These are phyloP conservation scores for Lizonia empirigonia DNA, from an alignment of 2,329 filamentous ascomycete species.

Conservation along the genomic window DNA sequence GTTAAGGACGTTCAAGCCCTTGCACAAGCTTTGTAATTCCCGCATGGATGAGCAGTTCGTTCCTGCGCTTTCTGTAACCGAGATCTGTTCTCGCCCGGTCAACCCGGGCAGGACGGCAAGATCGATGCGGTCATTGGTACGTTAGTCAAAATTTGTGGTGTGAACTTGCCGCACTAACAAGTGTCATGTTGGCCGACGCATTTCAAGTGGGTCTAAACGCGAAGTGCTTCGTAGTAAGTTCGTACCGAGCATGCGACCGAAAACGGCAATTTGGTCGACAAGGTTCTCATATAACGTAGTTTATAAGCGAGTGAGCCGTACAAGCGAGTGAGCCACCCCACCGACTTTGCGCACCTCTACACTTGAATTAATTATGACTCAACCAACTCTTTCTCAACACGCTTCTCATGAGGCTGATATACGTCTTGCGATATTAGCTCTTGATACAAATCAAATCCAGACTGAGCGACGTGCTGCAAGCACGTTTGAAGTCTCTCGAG, in stretches of 20 bases:
- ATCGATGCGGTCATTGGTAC: conserved; percentile 4
- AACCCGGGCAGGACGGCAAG: not conserved
- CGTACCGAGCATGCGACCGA: conserved; percentile 1
- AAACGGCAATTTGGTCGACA: conserved; percentile 7
- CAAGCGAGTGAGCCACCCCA: too few species aligned
- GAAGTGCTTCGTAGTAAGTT: too few species aligned
- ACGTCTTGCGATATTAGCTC: too few species aligned
- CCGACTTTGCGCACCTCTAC: too few species aligned
- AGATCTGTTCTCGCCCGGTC: conserved; percentile 7
- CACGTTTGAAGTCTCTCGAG: too few species aligned
- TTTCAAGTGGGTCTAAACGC: not conserved
- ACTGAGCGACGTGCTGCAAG: too few species aligned
- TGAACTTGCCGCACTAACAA: conserved; percentile 1
- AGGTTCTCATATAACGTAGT: not conserved
- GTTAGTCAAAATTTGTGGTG: conserved; percentile 3
- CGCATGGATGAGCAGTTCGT: not conserved
- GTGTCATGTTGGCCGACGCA: conserved; percentile 5
- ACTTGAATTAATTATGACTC: too few species aligned
- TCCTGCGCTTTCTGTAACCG: conserved; percentile 2
- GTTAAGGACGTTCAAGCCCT: conserved; percentile 9
- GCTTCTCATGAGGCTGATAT: too few species aligned
- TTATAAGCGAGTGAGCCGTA: too few species aligned
- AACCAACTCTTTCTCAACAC: too few species aligned
- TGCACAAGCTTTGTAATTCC: conserved; percentile 7
- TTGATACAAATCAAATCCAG: too few species aligned